These are phyloP conservation scores for Aspergillus homomorphus DNA, from an alignment of 495 filamentous ascomycete genomes.

Conservation along the genomic window DNA sequence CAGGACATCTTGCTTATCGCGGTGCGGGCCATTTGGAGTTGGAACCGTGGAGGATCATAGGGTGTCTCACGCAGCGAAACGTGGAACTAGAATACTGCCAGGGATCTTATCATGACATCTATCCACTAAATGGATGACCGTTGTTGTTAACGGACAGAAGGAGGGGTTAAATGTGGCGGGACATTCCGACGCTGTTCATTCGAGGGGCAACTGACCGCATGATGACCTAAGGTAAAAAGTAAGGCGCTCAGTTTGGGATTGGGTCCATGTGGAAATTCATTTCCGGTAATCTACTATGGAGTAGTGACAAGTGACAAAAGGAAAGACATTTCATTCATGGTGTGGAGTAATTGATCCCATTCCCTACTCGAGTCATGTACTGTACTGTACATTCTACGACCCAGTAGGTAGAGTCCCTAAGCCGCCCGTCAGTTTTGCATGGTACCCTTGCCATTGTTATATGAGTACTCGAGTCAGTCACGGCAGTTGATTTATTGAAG, in stretches of 20 bases:
- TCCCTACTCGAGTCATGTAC: not conserved
- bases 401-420: too few relatives aligned
- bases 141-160: not conserved
- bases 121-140: not conserved
- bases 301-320: too few relatives aligned
- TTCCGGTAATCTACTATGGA: not conserved
- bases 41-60: not conserved
- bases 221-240: constrained; percentile 6
- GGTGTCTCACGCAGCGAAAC: not conserved
- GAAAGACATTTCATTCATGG: too few relatives aligned
- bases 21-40: constrained; percentile 24
- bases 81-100: not conserved
- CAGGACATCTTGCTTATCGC: constrained; percentile 30
- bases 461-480: not conserved
- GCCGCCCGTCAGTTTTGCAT: too few relatives aligned
- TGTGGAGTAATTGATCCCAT: too few relatives aligned
- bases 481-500: not conserved
- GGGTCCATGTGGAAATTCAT: not conserved
- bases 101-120: not conserved
- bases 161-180: not conserved
- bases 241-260: not conserved
- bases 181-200: not conserved
- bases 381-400: too few relatives aligned
- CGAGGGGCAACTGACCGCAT: constrained; percentile 7
- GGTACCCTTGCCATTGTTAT: not conserved